Base-by-base conservation (phyloP, 2,329 filamentous ascomycete genomes). In the Macrophomina tecta region DNA sequence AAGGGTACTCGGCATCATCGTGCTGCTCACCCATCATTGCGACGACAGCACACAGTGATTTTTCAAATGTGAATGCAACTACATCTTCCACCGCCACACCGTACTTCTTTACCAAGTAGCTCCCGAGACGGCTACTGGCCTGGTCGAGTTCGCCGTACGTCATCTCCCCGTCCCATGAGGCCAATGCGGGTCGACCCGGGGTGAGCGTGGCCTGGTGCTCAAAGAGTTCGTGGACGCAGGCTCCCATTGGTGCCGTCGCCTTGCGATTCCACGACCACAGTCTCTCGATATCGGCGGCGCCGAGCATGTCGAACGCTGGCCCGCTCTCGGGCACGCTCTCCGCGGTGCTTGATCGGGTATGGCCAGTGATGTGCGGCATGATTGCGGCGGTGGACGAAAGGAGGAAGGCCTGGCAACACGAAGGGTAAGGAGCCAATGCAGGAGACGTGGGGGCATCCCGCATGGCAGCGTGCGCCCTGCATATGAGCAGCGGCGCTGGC, bases 61-160 rank as follows among this genome's bases (percentile, higher is more conserved):
- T 38, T 23, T 79, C 75, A 51, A 80, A 79, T 51, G 73, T 75
- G 45, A 81, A 64, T 0, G 77, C 76, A 4, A 81, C 73, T 0
- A 79, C 45, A 1, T 68, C 68, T 34, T 78, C 78, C 0, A 71
- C 71, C 0, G 69, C 65, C 7, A 82, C 68, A 12, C 73, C 72
- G 1, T 65, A 58, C 40, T 62, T 64, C 14, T 69, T 74, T 65
- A 64, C 73, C 70, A 40, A 75, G 74, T 2, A 78, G 68, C 16
- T 71, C 71, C 46, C 75, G 70, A 7, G 74, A 69, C 12, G 70
- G 60, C 2, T 55, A 63, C 74, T 70, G 6, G 71, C 55, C 16
- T 55, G 49, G 30, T 74, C 72, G 8, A 78, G 71, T 62, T 77
- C 72, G 1, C 68, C 71, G 64, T 78, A 78, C 0, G 74, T 76